Percentiles rank a stretch among this genome's conserved stretches.
phyloP scores from a whole-genome alignment of 169 alveolate species.

The Ichthyophthirius multifiliis region DNA sequence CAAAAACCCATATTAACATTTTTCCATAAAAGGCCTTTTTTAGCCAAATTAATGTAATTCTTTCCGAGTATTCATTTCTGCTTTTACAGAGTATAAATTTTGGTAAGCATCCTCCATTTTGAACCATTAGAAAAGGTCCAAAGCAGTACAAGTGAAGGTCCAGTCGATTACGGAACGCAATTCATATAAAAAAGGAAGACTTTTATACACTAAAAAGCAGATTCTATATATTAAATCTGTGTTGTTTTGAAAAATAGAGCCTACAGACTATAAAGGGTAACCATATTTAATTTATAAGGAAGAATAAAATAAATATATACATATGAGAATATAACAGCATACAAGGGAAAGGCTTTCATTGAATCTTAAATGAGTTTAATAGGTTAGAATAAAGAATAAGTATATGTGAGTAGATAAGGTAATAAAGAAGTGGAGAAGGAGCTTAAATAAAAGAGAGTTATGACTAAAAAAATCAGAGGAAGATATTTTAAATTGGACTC shows the following conservation, averaged over 20 bases:
- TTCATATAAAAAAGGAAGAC: constrained; percentile 82
- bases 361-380: constrained; percentile 31
- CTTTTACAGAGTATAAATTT: constrained; percentile 43
- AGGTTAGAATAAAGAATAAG: constrained; percentile 36
- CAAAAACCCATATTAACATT: constrained; percentile 44
- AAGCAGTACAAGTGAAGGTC: constrained; percentile 82
- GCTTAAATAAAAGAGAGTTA: constrained; percentile 27
- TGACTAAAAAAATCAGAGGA: neutral
- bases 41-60: constrained; percentile 30
- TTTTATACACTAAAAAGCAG: constrained; percentile 57
- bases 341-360: constrained; percentile 38
- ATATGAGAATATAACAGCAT: constrained; percentile 56
- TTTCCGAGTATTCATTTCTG: constrained; percentile 29
- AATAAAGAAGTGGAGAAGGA: constrained; percentile 15
- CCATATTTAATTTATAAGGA: constrained; percentile 72
- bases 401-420: constrained; percentile 34
- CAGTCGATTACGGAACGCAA: constrained; percentile 81
- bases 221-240: constrained; percentile 32
- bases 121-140: constrained; percentile 82
- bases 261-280: constrained; percentile 53
- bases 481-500: neutral
- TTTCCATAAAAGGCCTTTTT: constrained; percentile 36
- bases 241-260: constrained; percentile 55
- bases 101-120: constrained; percentile 77
- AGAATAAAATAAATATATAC: constrained; percentile 53